phyloP scores from a whole-genome alignment of 1,139 yeast species.

The Hemisphaericaspora lyxosophila region DNA sequence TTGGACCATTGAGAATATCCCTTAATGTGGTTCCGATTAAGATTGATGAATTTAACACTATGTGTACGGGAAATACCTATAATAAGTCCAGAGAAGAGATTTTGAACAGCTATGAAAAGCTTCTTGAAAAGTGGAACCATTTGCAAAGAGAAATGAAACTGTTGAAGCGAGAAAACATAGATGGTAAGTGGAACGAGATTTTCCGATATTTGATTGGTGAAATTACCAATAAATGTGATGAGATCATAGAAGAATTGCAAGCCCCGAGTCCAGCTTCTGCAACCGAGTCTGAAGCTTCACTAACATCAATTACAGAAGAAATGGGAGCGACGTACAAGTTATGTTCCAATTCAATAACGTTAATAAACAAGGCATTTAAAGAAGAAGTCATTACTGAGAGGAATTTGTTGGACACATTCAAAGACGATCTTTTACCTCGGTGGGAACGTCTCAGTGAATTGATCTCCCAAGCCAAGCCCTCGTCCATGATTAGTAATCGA shows the following conservation, averaged over 20 bases:
- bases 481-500: slow-evolving; percentile 4
- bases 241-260: slow-evolving; percentile 26
- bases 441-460: slow-evolving; percentile 34
- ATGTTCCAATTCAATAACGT: slow-evolving; percentile 34
- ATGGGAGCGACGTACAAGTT: slow-evolving; percentile 27
- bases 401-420: slow-evolving; percentile 20
- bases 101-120: slow-evolving; percentile 35
- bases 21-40: slow-evolving; percentile 58
- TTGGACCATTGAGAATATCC: slow-evolving; percentile 59
- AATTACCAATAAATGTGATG: slow-evolving; percentile 28
- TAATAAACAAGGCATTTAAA: slow-evolving; percentile 33
- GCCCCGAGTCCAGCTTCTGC: slow-evolving; percentile 5
- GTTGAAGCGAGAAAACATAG: slow-evolving; percentile 49
- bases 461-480: slow-evolving; percentile 11
- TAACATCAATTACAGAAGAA: slow-evolving; percentile 15
- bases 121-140: slow-evolving; percentile 41
- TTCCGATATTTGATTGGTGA: slow-evolving; percentile 46
- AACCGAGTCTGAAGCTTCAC: slow-evolving; percentile 2
- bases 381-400: slow-evolving; percentile 25
- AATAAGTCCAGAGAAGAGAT: slow-evolving; percentile 38
- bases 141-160: slow-evolving; percentile 38
- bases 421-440: slow-evolving; percentile 27
- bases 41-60: slow-evolving; percentile 43
- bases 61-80: slow-evolving; percentile 22
- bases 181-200: slow-evolving; percentile 55